These are phyloP conservation scores for Fusarium sulawesiense DNA, from an alignment of 2,329 filamentous ascomycete species.

Conservation along the genomic window DNA sequence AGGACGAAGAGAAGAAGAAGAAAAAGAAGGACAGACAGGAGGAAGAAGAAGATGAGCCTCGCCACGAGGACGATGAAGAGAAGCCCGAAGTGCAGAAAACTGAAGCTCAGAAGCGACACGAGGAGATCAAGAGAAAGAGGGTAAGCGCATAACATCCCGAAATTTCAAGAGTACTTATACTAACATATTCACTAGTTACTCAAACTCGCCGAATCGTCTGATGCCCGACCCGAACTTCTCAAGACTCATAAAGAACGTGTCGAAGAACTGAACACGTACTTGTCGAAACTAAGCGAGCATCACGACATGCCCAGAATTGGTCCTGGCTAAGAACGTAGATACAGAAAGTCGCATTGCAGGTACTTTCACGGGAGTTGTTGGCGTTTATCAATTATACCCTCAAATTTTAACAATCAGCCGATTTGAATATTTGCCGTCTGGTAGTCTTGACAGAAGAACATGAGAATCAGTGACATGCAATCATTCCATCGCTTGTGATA, in stretches of 20 bases:
- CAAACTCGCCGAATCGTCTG: slow-evolving; percentile 74
- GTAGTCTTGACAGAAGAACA: not conserved
- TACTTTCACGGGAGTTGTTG: slow-evolving; percentile 37
- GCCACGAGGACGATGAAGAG: slow-evolving; percentile 49
- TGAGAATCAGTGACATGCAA: too few relatives aligned
- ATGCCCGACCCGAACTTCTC: slow-evolving; percentile 76
- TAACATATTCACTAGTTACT: slow-evolving; percentile 69
- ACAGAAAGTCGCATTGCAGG: not conserved
- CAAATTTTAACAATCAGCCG: slow-evolving; percentile 1
- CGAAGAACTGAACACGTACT: slow-evolving; percentile 93
- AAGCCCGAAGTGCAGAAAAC: slow-evolving; percentile 71
- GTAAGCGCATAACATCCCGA: slow-evolving; percentile 60
- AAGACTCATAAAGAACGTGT: slow-evolving; percentile 98
- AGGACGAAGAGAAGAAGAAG: slow-evolving; percentile 25
- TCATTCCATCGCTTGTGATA: not conserved
- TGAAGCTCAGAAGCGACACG: slow-evolving; percentile 82
- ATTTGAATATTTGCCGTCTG: not conserved
- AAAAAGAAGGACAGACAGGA: slow-evolving; percentile 44
- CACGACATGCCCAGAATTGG: slow-evolving; percentile 90
- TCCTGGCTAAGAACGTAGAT: slow-evolving; percentile 59
- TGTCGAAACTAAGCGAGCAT: slow-evolving; percentile 93
- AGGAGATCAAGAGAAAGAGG: slow-evolving; percentile 83
- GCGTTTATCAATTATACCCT: slow-evolving; percentile 45
- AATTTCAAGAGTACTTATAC: not conserved
- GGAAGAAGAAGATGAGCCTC: slow-evolving; percentile 45